Base-by-base conservation (phyloP, 2,329 filamentous ascomycete species). In the Sporothrix pallida region DNA sequence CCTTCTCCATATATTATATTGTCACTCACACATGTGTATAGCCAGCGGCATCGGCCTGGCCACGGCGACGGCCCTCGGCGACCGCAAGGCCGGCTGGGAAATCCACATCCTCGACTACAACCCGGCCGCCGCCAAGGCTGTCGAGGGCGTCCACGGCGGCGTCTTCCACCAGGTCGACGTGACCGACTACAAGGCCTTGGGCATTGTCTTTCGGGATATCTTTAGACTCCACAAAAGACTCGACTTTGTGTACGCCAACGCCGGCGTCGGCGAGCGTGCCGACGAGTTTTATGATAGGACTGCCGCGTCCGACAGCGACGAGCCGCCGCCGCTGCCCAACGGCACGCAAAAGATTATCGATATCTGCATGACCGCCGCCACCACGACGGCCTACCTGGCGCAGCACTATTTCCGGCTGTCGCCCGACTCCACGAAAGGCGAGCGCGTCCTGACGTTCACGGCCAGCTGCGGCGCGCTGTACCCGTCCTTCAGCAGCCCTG, bases 361-460 rank as follows among this genome's bases (percentile, higher is more conserved):
- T 69, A 76, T 81, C 71, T 79, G 83, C 74, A 75, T 83, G 17
- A 83, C 82, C 52, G 79, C 80, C 0, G 81, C 82, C 5, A 76
- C 83, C 8, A 80, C 80, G 26, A 82, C 82, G 15, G 79, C 78
- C 7, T 82, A 84, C 73, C 80, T 84, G 3, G 83, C 83, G 2
- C 77, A 81, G 63, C 82, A 84, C 75, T 84, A 84, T 75, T 84
- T 85, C 76, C 78, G 80, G 37, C 73, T 78, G 17, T 79, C 76
- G 48, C 73, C 76, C 15, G 71, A 76, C 44, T 26, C 37, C 4
- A 71, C 69, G 2, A 37, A n/a, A 9, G 73, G 75, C 42, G 76
- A 74, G 23, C 71, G 75, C 9, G 74, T 77, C n/a, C 76, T 81
- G 15, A 75, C 80, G 44, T 78, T 80, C 65, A 82, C 79, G 6